Evolutionary conservation across 768 basidiomycete genomes (phyloP).

Genomic region (Suillus tomentosus): DNA sequence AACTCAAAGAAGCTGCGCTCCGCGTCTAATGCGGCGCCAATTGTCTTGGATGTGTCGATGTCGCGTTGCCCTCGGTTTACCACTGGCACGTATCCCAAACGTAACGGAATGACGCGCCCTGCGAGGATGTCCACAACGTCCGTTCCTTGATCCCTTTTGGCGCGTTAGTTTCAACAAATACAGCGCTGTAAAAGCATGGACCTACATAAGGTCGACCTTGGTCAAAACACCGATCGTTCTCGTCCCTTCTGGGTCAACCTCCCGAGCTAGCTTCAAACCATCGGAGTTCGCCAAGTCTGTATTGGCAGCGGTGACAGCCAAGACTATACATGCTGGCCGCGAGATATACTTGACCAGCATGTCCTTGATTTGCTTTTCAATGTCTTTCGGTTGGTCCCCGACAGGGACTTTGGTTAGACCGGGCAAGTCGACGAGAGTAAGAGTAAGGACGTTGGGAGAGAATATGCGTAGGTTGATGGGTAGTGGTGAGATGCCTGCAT

Average conservation of each 20-base stretch:
- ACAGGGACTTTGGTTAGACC: constrained; percentile 95
- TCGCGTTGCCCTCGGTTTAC: constrained; percentile 98
- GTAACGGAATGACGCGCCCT: constrained; percentile 92
- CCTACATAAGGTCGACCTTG: constrained; percentile 97
- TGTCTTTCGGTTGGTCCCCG: constrained; percentile 95
- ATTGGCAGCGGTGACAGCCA: constrained; percentile 96
- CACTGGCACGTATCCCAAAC: constrained; percentile 96
- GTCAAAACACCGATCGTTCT: constrained; percentile 98
- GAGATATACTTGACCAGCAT: constrained; percentile 97
- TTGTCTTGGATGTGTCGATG: constrained; percentile 88
- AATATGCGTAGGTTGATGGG: constrained; percentile 98
- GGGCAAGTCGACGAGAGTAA: constrained; percentile 96
- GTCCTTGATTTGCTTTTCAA: constrained; percentile 95
- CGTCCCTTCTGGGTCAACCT: constrained; percentile 96
- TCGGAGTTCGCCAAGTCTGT: constrained; percentile 98
- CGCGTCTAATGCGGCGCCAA: constrained; percentile 80
- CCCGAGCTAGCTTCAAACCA: constrained; percentile 92
- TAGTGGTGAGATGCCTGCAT: constrained; percentile 95
- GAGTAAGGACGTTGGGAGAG: constrained; percentile 95
- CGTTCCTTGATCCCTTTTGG: constrained; percentile 87
- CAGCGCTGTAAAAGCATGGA: constrained; percentile 18
- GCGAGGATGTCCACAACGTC: constrained; percentile 99
- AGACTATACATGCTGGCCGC: constrained; percentile 93
- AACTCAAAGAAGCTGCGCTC: constrained; percentile 95
- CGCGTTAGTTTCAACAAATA: constrained; percentile 14